Evolutionary conservation across 2,329 filamentous ascomycete species (phyloP), one percentile per base, ranked within the genome.

Genomic region (Aspergillus ustus): DNA sequence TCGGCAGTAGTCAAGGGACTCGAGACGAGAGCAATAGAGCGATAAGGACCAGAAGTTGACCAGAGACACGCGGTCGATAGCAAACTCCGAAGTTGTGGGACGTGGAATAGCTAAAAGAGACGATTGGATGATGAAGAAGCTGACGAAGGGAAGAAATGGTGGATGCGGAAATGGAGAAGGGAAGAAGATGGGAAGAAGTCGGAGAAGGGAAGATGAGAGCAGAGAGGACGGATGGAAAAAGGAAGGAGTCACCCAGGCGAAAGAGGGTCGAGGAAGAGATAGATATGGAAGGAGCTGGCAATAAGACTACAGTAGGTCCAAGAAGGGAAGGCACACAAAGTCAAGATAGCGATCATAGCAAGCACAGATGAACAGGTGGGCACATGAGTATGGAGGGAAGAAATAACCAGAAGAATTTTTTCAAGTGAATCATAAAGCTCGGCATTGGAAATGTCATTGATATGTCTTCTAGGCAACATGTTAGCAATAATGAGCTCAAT

Each of bases 91-190:
- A 7, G 31, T 44, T 48, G 34, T 55, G 50, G 49, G 55, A 62
- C 58, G 55, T 7, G 60, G 34, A 15, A 58, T 58, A 58, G 46
- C 40, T 58, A 63, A 78, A 79, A 82, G 82, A 83, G 80, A 83
- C 83, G 81, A 85, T 84, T 81, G 82, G 80, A 82, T 82, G 81
- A 76, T 82, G 81, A 75, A 76, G 69, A 73, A 69, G 70, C 67
- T 67, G 72, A 64, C 56, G 56, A 66, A 50, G 68, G 61, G 65
- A 45, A 69, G 60, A 60, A 43, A 28, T 25, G 22, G 37, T 15
- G 19, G 52, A 29, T 22, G n/a, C 25, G 4, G 70, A 43, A 34
- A 28, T 15, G 69, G 67, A 65, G 4, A 63, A 63, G 50, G 63
- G 31, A 46, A n/a, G 25, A 19, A 52, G 28, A 31, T 15, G 5